These are phyloP conservation scores for Harrya chromipes DNA, from an alignment of 768 basidiomycete genomes.

Conservation along the genomic window DNA sequence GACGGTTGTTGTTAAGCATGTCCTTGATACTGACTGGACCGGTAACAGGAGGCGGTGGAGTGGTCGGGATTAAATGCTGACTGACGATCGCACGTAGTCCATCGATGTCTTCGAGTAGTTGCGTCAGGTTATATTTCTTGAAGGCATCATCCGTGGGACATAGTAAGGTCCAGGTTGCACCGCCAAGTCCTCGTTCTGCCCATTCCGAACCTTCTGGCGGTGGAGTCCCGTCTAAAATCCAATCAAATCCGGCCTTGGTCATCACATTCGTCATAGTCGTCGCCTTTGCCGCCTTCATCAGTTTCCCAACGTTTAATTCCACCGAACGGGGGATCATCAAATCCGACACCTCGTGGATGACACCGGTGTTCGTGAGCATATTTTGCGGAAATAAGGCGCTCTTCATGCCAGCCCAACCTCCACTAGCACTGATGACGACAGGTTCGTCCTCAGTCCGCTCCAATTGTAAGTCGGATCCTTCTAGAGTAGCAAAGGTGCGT, in stretches of 20 bases:
- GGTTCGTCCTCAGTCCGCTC: constrained; percentile 53
- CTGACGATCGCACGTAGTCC: constrained; percentile 57
- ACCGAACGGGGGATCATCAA: constrained; percentile 86
- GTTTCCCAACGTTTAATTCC: constrained; percentile 82
- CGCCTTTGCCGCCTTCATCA: constrained; percentile 85
- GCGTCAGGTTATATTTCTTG: constrained; percentile 79
- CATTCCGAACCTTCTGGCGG: constrained; percentile 71
- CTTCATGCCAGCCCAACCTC: constrained; percentile 75
- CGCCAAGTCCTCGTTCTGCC: constrained; percentile 48
- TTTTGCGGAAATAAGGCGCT: constrained; percentile 57
- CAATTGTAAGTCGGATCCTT: constrained; percentile 79
- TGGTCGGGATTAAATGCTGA: constrained; percentile 71
- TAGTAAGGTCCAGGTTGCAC: constrained; percentile 79
- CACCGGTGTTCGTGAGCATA: constrained; percentile 83
- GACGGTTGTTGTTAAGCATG: constrained; percentile 62
- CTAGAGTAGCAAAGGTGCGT: constrained; percentile 75
- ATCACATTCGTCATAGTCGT: constrained; percentile 86
- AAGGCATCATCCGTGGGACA: constrained; percentile 94
- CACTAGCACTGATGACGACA: constrained; percentile 57
- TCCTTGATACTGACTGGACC: constrained; percentile 28
- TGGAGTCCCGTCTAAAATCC: constrained; percentile 83
- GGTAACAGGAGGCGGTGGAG: constrained; percentile 19
- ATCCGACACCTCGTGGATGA: constrained; percentile 84
- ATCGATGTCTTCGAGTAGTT: constrained; percentile 55
- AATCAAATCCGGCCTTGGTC: constrained; percentile 81